Evolutionary conservation across 1,284 basidiomycete genomes (phyloP).

Genomic region (Erythrobasidium hasegawianum): DNA sequence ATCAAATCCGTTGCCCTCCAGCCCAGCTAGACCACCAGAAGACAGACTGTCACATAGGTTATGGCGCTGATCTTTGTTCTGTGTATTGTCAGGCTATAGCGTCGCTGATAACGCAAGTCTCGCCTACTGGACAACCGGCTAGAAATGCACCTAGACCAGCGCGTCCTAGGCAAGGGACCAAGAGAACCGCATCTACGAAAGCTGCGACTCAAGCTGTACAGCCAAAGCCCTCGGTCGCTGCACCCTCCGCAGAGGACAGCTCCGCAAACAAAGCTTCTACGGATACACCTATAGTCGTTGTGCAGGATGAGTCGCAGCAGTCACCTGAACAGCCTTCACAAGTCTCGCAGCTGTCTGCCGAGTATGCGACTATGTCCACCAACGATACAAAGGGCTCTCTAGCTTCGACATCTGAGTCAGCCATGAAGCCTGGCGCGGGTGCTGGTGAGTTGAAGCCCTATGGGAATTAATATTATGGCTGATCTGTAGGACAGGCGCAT

Average conservation of each 20-base stretch:
- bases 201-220: not conserved
- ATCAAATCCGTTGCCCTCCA: too few species aligned
- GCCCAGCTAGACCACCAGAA: too few species aligned
- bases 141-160: slow-evolving; percentile 30
- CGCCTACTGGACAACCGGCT: slow-evolving; percentile 34
- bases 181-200: slow-evolving; percentile 8
- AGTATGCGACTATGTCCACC: not conserved
- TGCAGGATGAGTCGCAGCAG: too few species aligned
- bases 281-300: too few species aligned
- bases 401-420: not conserved
- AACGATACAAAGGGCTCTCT: not conserved
- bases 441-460: not conserved
- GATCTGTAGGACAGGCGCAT: too few species aligned
- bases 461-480: too few species aligned
- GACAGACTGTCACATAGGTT: too few species aligned
- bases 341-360: too few species aligned
- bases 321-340: too few species aligned
- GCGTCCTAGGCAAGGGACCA: slow-evolving; percentile 26
- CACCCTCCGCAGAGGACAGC: too few species aligned
- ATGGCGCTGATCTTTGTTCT: not conserved
- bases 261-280: too few species aligned
- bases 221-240: too few species aligned
- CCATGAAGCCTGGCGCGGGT: not conserved
- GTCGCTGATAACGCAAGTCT: slow-evolving; percentile 37
- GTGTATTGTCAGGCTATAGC: slow-evolving; percentile 23